Base-by-base conservation (phyloP, 2,329 filamentous ascomycete genomes). In the Claviceps sp. region DNA sequence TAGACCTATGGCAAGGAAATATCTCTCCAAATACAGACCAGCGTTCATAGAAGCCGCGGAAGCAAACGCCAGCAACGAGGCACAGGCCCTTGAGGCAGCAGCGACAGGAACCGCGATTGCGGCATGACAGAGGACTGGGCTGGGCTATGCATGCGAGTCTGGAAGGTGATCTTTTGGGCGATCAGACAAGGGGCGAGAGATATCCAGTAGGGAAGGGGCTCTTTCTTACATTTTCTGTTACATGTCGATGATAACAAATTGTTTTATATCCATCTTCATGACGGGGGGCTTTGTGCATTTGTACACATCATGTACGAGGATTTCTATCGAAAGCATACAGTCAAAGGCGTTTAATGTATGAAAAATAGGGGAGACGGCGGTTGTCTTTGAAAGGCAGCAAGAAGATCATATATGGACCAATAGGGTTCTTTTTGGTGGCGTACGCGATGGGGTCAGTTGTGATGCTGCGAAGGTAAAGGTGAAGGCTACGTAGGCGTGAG, bases 1-100 rank as follows among this genome's bases (percentile, higher is more conserved):
- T 7, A 72, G 79, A 53, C 73, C 80, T 0, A 74, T 82, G 66
- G 81, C 81, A 4, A 74, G 70, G 3, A 84, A 83, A 57, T 82
- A 82, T 56, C 69, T 85, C 24, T 69, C 72, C 37, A 82, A 79
- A 62, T 84, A 76, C 69, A 72, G 81, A 16, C 79, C 79, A 3
- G 70, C 65, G 6, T 82, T 80, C 49, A 45, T 70, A 36, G 67
- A 70, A 52, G 59, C 61, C 38, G 63, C 61, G 38, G 60, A 58
- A 38, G 59, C 55, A 37, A 59, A 61, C 26, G 54, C 59, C 22
- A 54, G 60, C 16, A 58, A 56, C 36, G 58, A 57, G 36, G 59
- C 59, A 8, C 55, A 52, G 14, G 38, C 58, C 5, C 55, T 54
- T 18, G 50, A 60, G 36, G 49, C 56, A 16, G 38, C 51, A 26